A percentile compares a stretch with the other conserved stretches of the same genome.
phyloP scores from a whole-genome alignment of 1,139 yeast species.

The Yamadazyma atmosphaerica region DNA sequence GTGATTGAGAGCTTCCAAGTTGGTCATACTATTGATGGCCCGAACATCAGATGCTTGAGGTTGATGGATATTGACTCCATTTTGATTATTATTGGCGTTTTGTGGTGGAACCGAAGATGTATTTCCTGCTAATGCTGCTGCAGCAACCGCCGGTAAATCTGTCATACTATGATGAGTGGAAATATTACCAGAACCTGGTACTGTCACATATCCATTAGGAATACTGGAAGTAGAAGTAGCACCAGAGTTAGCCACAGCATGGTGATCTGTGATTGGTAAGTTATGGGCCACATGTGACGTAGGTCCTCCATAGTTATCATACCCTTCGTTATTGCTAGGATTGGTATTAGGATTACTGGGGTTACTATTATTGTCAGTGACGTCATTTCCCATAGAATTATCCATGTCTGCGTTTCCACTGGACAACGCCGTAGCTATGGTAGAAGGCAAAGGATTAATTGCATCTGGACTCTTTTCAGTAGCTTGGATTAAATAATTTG shows the following conservation, averaged over 20 bases:
- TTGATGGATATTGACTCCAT: slow-evolving; percentile 4
- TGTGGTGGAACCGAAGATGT: neutral
- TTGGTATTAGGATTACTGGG: slow-evolving; percentile 1
- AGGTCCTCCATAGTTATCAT: slow-evolving; percentile 10
- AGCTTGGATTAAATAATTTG: slow-evolving; percentile 22
- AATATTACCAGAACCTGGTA: slow-evolving; percentile 12
- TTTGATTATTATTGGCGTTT: neutral
- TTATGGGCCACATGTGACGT: slow-evolving; percentile 15
- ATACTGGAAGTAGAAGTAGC: slow-evolving; percentile 11
- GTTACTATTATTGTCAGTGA: neutral
- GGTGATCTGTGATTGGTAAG: slow-evolving; percentile 12
- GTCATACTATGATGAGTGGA: slow-evolving; percentile 25
- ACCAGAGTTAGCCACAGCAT: slow-evolving; percentile 11
- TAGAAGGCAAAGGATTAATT: slow-evolving; percentile 19
- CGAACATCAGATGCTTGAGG: slow-evolving; percentile 25
- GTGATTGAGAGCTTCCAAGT: slow-evolving; percentile 24
- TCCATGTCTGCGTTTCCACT: neutral
- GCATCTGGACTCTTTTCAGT: slow-evolving; percentile 18
- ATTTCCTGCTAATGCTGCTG: slow-evolving; percentile 9
- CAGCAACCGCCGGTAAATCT: slow-evolving; percentile 32
- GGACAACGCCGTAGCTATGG: slow-evolving; percentile 21
- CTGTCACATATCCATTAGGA: slow-evolving; percentile 13
- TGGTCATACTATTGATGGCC: slow-evolving; percentile 40
- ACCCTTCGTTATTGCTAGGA: slow-evolving; percentile 2
- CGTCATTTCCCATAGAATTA: slow-evolving; percentile 1